Percentiles rank a stretch among this genome's conserved stretches.
Evolutionary conservation across 176 grass and related monocot genomes (phyloP).

Genomic region (Carex cristatella): DNA sequence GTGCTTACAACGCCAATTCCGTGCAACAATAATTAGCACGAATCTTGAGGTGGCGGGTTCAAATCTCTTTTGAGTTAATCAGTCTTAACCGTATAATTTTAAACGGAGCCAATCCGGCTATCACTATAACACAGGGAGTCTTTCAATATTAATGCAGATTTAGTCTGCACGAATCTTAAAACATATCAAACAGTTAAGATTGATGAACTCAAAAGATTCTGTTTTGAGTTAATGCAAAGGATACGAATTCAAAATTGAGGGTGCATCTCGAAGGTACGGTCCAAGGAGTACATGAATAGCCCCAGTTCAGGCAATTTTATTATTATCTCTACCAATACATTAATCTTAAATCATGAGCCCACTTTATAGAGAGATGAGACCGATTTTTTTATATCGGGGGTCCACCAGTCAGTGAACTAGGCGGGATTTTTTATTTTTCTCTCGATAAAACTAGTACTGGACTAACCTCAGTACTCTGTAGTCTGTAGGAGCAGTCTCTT

Average conservation of each 20-base stretch:
- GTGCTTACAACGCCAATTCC: neutral
- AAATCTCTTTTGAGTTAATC: too few relatives aligned
- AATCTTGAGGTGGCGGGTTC: neutral
- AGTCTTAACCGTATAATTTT: too few relatives aligned
- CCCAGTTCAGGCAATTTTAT: neutral
- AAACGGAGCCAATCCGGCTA: too few relatives aligned
- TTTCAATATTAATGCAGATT: too few relatives aligned
- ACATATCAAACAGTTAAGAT: too few relatives aligned
- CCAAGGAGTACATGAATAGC: neutral
- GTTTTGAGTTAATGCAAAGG: too few relatives aligned
- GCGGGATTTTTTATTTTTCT: too few relatives aligned
- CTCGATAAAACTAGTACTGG: neutral
- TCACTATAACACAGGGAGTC: too few relatives aligned
- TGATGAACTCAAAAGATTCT: too few relatives aligned
- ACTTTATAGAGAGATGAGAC: neutral
- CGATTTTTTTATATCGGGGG: neutral
- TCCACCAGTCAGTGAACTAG: conserved; percentile 10
- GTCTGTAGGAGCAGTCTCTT: neutral
- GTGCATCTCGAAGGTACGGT: neutral
- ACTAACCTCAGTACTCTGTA: neutral
- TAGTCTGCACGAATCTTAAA: too few relatives aligned
- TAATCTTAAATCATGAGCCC: neutral
- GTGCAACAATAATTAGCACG: neutral
- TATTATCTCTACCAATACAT: neutral
- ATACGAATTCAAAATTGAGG: too few relatives aligned